Evolutionary conservation across 768 basidiomycete genomes (phyloP), one percentile per base, ranked within the genome.

Genomic region (Tulasnella sp.): DNA sequence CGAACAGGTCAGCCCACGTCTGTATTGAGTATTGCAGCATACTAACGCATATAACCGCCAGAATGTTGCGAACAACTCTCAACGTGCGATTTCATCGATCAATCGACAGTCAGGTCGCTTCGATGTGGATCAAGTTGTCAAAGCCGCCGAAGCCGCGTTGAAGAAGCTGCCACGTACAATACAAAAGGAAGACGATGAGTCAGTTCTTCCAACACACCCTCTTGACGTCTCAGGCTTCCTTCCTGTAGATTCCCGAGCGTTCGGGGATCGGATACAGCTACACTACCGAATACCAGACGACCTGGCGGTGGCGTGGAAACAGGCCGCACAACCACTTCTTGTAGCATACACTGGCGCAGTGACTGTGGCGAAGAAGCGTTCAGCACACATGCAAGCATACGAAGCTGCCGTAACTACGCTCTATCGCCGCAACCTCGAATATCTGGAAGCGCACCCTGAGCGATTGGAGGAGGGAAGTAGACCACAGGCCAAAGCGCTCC

Each of bases 371-470:
- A 63, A 66, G 15, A 78, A 71, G 31, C 79, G 81, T 5, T 77
- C 78, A 11, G 75, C 83, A 0, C 83, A 85, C 61, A 69, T 69
- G 4, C 68, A 75, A 22, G 82, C 84, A 1, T 84, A 80, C 76
- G 78, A 85, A 55, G 76, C 80, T 0, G 78, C 83, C 0, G 73
- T 80, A 62, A 74, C 81, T 0, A 76, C 68, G 54, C 69, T 84
- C 4, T 77, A 77, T 54, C 17, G 55, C 25, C 10, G 22, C 41
- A 17, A 43, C 1, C 27, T 38, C 22, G n/a, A 56, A n/a, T 24
- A 5, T 19, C 54, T 56, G 17, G 30, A 79, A 60, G 75, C 73
- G 2, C 46, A 62, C 0, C 66, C 51, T 12, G 70, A 73, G 4
- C 75, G 79, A 2, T 12, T 27, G 2, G 11, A 24, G 4, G 25